Evolutionary conservation across 805 yeast genomes (phyloP).

Genomic region (Groenewaldozyma tartarivorans): DNA sequence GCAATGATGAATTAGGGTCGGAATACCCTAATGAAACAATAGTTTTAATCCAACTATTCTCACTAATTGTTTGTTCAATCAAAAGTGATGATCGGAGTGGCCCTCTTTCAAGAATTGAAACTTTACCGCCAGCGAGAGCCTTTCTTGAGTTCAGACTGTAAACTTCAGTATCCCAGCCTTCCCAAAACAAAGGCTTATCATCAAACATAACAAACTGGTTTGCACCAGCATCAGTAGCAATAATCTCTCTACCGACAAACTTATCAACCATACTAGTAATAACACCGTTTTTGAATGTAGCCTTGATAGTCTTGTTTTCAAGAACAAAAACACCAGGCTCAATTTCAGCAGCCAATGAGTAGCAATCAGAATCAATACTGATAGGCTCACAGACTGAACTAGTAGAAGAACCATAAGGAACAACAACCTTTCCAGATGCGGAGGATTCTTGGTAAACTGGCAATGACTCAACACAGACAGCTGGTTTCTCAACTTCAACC

Average conservation of each 20-base stretch:
- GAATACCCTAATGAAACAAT: conserved; percentile 48
- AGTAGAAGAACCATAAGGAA: conserved; percentile 1
- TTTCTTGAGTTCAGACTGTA: conserved; percentile 66
- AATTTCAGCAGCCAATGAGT: conserved; percentile 35
- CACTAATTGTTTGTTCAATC: conserved; percentile 52
- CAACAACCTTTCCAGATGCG: background rate
- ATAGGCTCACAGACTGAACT: background rate
- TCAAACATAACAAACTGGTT: conserved; percentile 74
- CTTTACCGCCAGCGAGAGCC: conserved; percentile 33
- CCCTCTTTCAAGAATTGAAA: conserved; percentile 35
- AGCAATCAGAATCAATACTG: conserved; percentile 1
- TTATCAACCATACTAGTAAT: conserved; percentile 57
- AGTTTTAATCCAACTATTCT: conserved; percentile 50
- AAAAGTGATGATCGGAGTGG: conserved; percentile 54
- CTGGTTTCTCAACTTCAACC: conserved; percentile 25
- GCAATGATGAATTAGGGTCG: background rate
- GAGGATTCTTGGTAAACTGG: background rate
- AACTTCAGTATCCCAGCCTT: conserved; percentile 96
- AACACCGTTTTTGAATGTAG: conserved; percentile 50
- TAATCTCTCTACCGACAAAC: conserved; percentile 50
- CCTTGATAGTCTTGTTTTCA: conserved; percentile 52
- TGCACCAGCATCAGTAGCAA: conserved; percentile 43
- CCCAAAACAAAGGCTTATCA: conserved; percentile 83
- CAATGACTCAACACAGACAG: background rate
- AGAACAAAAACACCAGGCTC: conserved; percentile 39